Evolutionary conservation across 179 eudicot genomes (phyloP).

Genomic region (Monotropa hypopitys): DNA sequence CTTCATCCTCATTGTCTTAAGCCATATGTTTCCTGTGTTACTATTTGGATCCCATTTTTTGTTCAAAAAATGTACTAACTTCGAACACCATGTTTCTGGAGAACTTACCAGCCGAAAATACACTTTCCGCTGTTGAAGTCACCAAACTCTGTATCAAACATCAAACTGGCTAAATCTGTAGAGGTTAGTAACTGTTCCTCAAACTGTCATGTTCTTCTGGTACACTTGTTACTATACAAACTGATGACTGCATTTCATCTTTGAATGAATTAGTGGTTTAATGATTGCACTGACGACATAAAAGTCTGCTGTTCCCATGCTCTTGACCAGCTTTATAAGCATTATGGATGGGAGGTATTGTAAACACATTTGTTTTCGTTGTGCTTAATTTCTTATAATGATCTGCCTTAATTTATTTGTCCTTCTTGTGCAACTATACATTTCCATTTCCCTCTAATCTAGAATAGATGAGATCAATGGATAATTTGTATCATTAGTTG

Average conservation of each 20-base stretch:
- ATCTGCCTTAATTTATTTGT: not conserved
- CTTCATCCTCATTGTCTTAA: not conserved
- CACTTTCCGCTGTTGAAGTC: constrained; percentile 52
- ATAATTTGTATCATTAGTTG: not conserved
- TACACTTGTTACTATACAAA: not conserved
- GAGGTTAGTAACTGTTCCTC: constrained; percentile 38
- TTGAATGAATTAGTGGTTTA: constrained; percentile 55
- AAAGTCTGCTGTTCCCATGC: constrained; percentile 52
- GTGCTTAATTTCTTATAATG: not conserved
- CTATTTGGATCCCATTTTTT: not conserved
- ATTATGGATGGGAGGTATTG: constrained; percentile 88
- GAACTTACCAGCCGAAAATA: constrained; percentile 36
- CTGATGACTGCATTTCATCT: not conserved
- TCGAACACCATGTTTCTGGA: constrained; percentile 4
- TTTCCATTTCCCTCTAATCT: not conserved
- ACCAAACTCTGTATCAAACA: constrained; percentile 21
- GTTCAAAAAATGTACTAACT: constrained; percentile 3
- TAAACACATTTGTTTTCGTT: not conserved
- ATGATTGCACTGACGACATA: constrained; percentile 65
- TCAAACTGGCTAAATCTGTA: constrained; percentile 66
- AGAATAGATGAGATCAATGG: not conserved
- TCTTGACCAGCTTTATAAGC: constrained; percentile 39
- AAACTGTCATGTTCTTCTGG: not conserved
- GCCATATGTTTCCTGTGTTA: not conserved
- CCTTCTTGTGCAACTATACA: not conserved